phyloP scores from a whole-genome alignment of 2,329 filamentous ascomycete genomes.

The Domatiomyces catenatus region DNA sequence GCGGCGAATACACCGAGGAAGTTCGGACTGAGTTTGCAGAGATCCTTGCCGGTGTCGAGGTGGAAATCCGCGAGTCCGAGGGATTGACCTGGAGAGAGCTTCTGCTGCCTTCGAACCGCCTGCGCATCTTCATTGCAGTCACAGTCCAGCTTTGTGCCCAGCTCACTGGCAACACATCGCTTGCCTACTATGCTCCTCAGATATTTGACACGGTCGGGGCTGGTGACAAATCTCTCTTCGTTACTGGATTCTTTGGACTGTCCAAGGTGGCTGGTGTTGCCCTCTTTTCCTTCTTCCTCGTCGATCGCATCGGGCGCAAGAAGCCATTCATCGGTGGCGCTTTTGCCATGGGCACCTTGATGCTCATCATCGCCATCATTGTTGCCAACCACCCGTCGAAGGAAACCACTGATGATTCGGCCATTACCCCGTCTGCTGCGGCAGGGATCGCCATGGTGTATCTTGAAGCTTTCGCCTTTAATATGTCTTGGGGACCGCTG shows the following conservation, averaged over 20 bases:
- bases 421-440: constrained; percentile 26
- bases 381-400: constrained; percentile 31
- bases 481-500: constrained; percentile 27
- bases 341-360: constrained; percentile 36
- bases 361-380: constrained; percentile 39
- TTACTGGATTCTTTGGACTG: constrained; percentile 39
- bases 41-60: constrained; percentile 31
- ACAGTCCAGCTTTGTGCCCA: constrained; percentile 37
- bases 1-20: constrained; percentile 27
- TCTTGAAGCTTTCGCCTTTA: constrained; percentile 31
- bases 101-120: constrained; percentile 33
- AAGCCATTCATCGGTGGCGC: constrained; percentile 35
- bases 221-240: constrained; percentile 31
- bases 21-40: constrained; percentile 24
- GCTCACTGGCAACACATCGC: constrained; percentile 36
- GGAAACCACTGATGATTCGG: constrained; percentile 9
- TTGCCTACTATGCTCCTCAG: constrained; percentile 35
- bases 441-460: constrained; percentile 38
- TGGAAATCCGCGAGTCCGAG: constrained; percentile 32
- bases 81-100: constrained; percentile 34
- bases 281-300: constrained; percentile 34
- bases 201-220: constrained; percentile 37
- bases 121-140: constrained; percentile 34
- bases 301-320: constrained; percentile 36
- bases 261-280: constrained; percentile 36